Conservation (phyloP, 2,329 filamentous ascomycete genomes). For the Penicillium sp. region DNA sequence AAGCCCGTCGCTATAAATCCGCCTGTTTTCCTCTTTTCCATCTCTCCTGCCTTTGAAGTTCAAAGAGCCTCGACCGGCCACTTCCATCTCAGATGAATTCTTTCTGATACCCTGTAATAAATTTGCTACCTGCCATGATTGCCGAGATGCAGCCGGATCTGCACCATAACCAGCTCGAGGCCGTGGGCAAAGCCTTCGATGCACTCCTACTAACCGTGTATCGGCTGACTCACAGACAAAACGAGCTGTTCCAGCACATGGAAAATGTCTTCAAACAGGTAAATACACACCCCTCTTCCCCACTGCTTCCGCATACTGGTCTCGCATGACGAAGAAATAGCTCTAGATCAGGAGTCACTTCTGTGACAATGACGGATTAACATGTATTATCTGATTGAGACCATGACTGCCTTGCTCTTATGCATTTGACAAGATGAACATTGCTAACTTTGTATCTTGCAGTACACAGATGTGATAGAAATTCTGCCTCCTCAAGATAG, state of each 20-base stretch:
- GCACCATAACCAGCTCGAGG: slow-evolving; percentile 31
- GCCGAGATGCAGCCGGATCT: slow-evolving; percentile 31
- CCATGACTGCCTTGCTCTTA: slow-evolving; percentile 18
- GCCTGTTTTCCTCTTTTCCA: slow-evolving; percentile 14
- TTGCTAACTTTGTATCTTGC: slow-evolving; percentile 27
- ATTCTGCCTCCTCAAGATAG: slow-evolving; percentile 23
- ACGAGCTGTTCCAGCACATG: slow-evolving; percentile 36
- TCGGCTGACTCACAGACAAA: slow-evolving; percentile 40
- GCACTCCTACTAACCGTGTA: slow-evolving; percentile 42
- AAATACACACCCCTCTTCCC: slow-evolving; percentile 18
- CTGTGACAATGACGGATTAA: slow-evolving; percentile 62
- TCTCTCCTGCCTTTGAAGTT: slow-evolving; percentile 17
- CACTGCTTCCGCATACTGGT: slow-evolving; percentile 13
- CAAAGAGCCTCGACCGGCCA: slow-evolving; percentile 29
- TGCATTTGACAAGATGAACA: slow-evolving; percentile 11
- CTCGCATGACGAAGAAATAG: slow-evolving; percentile 56
- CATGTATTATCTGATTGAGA: slow-evolving; percentile 55
- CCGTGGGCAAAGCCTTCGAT: slow-evolving; percentile 41
- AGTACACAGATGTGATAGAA: slow-evolving; percentile 22
- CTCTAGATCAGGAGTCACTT: slow-evolving; percentile 78
- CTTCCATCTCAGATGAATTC: slow-evolving; percentile 18
- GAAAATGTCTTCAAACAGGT: slow-evolving; percentile 43
- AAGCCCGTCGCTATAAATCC: slow-evolving; percentile 18
- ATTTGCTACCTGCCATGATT: slow-evolving; percentile 24
- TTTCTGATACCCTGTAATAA: slow-evolving; percentile 24